Conservation (phyloP, 495 filamentous ascomycete species). For the Hypoxylon fragiforme region DNA sequence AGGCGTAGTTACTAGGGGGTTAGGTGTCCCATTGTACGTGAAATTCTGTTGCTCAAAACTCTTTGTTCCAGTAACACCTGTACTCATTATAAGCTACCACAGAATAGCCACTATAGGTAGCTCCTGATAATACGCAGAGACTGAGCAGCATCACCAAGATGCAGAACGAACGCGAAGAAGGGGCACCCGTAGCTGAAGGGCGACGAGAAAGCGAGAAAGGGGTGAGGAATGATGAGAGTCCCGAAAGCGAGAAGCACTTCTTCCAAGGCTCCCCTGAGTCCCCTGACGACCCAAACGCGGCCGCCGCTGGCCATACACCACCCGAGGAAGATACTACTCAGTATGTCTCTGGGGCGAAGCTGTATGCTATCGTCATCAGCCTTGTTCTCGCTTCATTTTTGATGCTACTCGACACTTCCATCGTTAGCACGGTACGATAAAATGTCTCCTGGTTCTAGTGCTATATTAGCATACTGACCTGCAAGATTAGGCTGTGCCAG, state of each 20-base stretch:
- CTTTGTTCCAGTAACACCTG: not conserved
- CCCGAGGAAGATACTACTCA: not conserved
- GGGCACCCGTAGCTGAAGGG: not conserved
- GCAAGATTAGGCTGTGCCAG: conserved; percentile 28
- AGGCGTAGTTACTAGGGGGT: too few relatives aligned
- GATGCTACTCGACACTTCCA: conserved; percentile 53
- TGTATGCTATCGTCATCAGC: conserved; percentile 14
- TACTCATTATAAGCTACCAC: not conserved
- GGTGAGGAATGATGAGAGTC: not conserved
- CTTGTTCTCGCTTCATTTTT: conserved; percentile 48
- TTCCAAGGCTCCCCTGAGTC: not conserved
- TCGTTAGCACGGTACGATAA: conserved; percentile 49
- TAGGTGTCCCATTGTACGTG: too few relatives aligned
- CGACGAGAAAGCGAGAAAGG: not conserved
- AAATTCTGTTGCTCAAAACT: too few relatives aligned
- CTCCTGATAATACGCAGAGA: not conserved
- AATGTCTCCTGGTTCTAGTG: not conserved
- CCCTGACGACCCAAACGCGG: not conserved
- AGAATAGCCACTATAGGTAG: not conserved
- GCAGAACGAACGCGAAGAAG: not conserved
- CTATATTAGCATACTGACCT: not conserved
- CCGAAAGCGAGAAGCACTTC: conserved; percentile 1
- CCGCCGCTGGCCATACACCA: not conserved
- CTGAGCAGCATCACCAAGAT: conserved; percentile 6
- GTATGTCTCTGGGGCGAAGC: conserved; percentile 18